Base-by-base conservation (phyloP, 2,329 filamentous ascomycete species). In the Epichloe bromicola region DNA sequence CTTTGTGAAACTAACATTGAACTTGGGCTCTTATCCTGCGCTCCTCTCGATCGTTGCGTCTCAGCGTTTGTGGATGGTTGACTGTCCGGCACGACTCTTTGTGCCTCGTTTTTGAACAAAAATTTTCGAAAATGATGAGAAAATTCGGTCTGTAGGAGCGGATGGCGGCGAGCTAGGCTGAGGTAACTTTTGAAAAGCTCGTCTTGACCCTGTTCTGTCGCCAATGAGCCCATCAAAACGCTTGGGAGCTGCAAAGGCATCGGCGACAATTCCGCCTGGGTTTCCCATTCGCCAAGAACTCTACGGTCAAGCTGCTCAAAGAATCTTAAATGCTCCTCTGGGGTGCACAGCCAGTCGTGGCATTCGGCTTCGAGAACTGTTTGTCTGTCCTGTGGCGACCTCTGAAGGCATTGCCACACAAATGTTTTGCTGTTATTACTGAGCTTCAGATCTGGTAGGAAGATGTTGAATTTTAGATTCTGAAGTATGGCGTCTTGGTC, bases 331-430 rank as follows among this genome's bases (percentile, higher is more conserved):
- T 68, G 63, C 4, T 57, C 61, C 38, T 56, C 51, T 1, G 65
- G 65, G 1, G 56, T 63, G 26, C 62, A 63, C 12, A 70, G 54
- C 67, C 67, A 70, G 34, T 60, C 58, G 42, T 69, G 66, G 12
- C 47, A 52, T 49, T 57, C 56, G 3, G 65, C 65, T 36, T 63
- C 56, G 3, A 39, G 11, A 1, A 64, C 60, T 15, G 49, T 63
- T 40, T 67, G 60, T 46, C 67, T 61, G 12, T 55, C 47, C 2
- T 36, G 11, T 2, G 66, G 61, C 4, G 50, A 30, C 7, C 53
- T 56, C 39, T 62, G 65, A 15, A 70, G 56, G 46, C 67, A 70
- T 33, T 51, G 49, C 56, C 57, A 57, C 12, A 67, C 46, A 46
- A 70, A 70, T 3, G 49, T 54, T 33, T 59, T 54, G 26, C 60